Conservation (phyloP, 257 asterid species). For the Ophiorrhiza pumila region DNA sequence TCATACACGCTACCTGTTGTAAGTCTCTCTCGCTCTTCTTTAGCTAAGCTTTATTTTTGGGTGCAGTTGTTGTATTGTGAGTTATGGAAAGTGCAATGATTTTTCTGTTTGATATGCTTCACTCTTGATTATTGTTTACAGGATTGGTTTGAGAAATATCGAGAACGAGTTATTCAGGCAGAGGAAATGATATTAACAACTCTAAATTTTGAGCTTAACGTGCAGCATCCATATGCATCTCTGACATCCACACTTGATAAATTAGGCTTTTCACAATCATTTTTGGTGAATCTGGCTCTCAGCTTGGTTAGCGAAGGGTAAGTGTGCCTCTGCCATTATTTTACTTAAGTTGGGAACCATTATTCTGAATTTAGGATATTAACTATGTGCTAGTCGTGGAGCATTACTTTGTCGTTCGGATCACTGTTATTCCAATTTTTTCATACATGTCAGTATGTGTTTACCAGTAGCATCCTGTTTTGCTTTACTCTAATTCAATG, state of each 20-base stretch:
- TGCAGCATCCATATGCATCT: slow-evolving; percentile 91
- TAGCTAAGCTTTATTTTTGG: no score
- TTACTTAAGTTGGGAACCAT: slow-evolving; percentile 12
- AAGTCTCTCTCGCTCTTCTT: slow-evolving; percentile 32
- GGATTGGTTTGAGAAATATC: slow-evolving; percentile 98
- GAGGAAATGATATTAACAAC: slow-evolving; percentile 88
- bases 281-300: slow-evolving; percentile 78
- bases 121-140: slow-evolving; percentile 33
- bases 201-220: slow-evolving; percentile 86
- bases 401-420: neutral
- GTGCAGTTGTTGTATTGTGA: neutral
- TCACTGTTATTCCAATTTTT: neutral
- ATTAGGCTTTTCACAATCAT: slow-evolving; percentile 72
- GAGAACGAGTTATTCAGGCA: slow-evolving; percentile 79
- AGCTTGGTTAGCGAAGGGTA: slow-evolving; percentile 94
- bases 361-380: neutral
- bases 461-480: neutral
- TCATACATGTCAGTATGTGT: no score
- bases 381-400: neutral
- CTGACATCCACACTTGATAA: slow-evolving; percentile 83
- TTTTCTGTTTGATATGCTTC: slow-evolving; percentile 18
- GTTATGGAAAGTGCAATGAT: neutral
- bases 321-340: slow-evolving; percentile 32
- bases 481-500: neutral
- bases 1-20: slow-evolving; percentile 72